Base-by-base conservation (phyloP, 441 rosid species). In the Erysimum cheiri region DNA sequence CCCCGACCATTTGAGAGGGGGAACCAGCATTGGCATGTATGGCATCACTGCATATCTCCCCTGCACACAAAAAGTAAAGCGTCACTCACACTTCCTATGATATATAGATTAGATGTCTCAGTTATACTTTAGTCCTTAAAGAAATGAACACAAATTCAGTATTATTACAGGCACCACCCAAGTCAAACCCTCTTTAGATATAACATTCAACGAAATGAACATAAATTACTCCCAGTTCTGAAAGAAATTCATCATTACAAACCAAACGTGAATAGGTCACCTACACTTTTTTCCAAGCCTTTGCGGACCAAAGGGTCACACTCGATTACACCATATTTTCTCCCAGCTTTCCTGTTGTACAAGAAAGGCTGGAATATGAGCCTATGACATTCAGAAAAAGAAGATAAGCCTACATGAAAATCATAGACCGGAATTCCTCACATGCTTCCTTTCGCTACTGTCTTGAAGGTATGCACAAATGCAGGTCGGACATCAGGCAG, bases 21-120 rank as follows among this genome's bases (percentile, higher is more conserved):
- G 97, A 67, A 96, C 91, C 92, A 96, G 76, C 99, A 96, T 96
- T 74, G 98, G 99, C 97, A 89, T 89, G 74, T 92, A 96, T 70
- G 98, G 96, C 72, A 96, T 86, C 79, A 96, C 93, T 86, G 89
- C 83, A 83, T 89, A 96, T 81, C 92, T 88, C 43, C 88, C 98
- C 99, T 95, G 91, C 71, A 49, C 12, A 56, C 74, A 61, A 73
- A 79, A 72, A 78, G 19, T n/a, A 60, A 41, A 1, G 46, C 14
- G 22, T 60, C 60, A 69, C 60, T 70, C 26, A 55, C 60, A 70
- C 50, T 64, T 73, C 54, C 29, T 29, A 11, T 29, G 59, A 31
- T 54, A 69, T 29, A 75, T 29, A 50, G 61, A 61, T 57, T 52
- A 67, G 60, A 33, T 54, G 46, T 54, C 67, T 28, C 39, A 32